Evolutionary conservation across 2,329 filamentous ascomycete genomes (phyloP), one percentile per base, ranked within the genome.

Genomic region (Beauveria sp.): DNA sequence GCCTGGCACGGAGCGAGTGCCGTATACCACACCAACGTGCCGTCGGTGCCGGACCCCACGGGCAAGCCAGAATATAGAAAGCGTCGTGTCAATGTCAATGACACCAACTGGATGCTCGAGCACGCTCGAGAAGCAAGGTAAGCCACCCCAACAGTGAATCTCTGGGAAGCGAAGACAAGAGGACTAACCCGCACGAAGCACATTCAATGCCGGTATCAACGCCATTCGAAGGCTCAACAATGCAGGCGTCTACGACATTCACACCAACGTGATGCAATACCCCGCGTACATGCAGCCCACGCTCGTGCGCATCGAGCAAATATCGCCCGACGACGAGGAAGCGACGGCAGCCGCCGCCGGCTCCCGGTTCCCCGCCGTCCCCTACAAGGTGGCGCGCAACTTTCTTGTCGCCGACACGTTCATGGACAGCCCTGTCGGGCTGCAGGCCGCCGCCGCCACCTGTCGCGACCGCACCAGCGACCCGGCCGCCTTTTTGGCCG

Each of bases 1-100:
- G 95, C 95, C 31, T 99, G 95, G 95, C 93, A 96, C 73, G 95
- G 95, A 55, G 95, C 95, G 53, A 98, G 93, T 73, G 88, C 90
- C 45, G 95, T 99, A 26, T 99, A 99, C 73, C 92, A 98, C 72
- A 91, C 90, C 14, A 88, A 87, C 62, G 84, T 83, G 1, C 90
- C 91, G 1, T 87, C 88, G 24, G 86, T 90, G n/a, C 91, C 91
- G 2, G 79, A 88, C 62, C 86, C 86, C 38, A 87, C 81, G 64
- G 89, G 89, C 62, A 96, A 96, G 74, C 80, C 86, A 8, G 90
- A 93, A 67, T 83, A 84, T 65, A 96, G 96, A 79, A 91, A 91
- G 79, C 84, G 89, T 67, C 89, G 89, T 68, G 89, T 96, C 45
- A 89, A 92, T 63, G 88, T 98, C 63, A 98, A 93, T 59, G 91